Conservation (phyloP, 2,329 filamentous ascomycete species). For the Cladosporium oxysporum region DNA sequence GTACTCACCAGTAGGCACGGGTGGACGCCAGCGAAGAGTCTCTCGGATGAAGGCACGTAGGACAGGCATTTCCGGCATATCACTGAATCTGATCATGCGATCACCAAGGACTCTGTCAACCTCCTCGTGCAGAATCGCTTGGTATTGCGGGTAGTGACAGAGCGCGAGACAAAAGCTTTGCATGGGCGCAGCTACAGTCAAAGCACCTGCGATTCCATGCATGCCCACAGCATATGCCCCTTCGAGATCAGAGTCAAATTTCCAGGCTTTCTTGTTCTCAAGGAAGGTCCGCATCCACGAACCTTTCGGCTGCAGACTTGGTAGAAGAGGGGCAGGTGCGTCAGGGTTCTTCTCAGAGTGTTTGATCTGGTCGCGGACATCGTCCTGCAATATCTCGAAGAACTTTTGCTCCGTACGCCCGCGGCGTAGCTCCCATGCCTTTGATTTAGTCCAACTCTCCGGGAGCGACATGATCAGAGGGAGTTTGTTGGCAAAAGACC, state of each 20-base stretch:
- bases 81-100: slow-evolving; percentile 53
- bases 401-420: slow-evolving; percentile 46
- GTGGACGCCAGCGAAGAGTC: slow-evolving; percentile 59
- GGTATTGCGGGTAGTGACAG: slow-evolving; percentile 47
- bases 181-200: slow-evolving; percentile 51
- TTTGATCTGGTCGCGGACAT: slow-evolving; percentile 33
- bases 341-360: slow-evolving; percentile 7
- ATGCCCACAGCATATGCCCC: slow-evolving; percentile 50
- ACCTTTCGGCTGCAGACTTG: slow-evolving; percentile 31
- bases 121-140: slow-evolving; percentile 53
- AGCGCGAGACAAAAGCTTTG: slow-evolving; percentile 51
- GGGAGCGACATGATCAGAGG: slow-evolving; percentile 49
- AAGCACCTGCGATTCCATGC: slow-evolving; percentile 50
- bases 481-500: slow-evolving; percentile 49
- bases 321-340: slow-evolving; percentile 27
- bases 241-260: slow-evolving; percentile 46
- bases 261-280: slow-evolving; percentile 42
- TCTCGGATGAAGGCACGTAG: slow-evolving; percentile 61
- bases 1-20: slow-evolving; percentile 45
- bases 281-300: slow-evolving; percentile 50
- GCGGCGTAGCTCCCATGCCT: slow-evolving; percentile 48
- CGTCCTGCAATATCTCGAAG: slow-evolving; percentile 47
- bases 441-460: slow-evolving; percentile 44
- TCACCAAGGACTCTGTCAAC: slow-evolving; percentile 59
- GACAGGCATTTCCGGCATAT: slow-evolving; percentile 54